Conservation (phyloP, 805 yeast species). For the Candida schatavii region DNA sequence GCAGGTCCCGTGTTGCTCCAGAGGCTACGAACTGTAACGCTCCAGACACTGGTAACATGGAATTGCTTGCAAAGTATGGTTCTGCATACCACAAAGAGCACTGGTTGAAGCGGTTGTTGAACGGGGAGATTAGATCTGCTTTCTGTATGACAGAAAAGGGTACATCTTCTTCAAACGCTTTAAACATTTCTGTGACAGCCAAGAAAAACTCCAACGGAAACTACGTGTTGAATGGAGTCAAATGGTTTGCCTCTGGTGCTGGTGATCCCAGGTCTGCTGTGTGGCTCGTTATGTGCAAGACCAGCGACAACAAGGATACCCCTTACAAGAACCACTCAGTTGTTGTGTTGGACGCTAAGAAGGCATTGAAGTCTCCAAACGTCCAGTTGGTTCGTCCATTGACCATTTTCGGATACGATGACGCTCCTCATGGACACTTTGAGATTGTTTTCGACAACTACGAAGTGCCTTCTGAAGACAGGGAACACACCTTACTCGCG, state of each 20-base stretch:
- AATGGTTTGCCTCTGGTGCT: conserved; percentile 73
- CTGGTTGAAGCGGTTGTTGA: conserved; percentile 52
- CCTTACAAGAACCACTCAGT: conserved; percentile 56
- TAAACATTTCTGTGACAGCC: conserved; percentile 52
- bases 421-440: conserved; percentile 72
- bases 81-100: conserved; percentile 32
- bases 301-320: conserved; percentile 23
- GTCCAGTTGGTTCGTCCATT: conserved; percentile 51
- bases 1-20: conserved; percentile 52
- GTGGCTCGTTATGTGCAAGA: conserved; percentile 54
- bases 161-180: conserved; percentile 58
- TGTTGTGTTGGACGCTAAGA: conserved; percentile 50
- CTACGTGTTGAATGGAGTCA: conserved; percentile 55
- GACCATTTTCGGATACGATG: conserved; percentile 57
- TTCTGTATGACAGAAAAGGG: conserved; percentile 66
- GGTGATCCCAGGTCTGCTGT: conserved; percentile 61
- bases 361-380: conserved; percentile 47
- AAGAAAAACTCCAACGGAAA: conserved; percentile 35
- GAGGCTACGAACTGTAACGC: conserved; percentile 60
- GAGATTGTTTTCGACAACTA: conserved; percentile 52
- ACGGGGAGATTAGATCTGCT: conserved; percentile 57
- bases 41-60: conserved; percentile 68
- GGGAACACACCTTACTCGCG: conserved; percentile 40
- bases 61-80: conserved; percentile 43
- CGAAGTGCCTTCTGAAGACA: conserved; percentile 44